phyloP scores from a whole-genome alignment of 2,329 filamentous ascomycete species.

The Xylariales sp. region DNA sequence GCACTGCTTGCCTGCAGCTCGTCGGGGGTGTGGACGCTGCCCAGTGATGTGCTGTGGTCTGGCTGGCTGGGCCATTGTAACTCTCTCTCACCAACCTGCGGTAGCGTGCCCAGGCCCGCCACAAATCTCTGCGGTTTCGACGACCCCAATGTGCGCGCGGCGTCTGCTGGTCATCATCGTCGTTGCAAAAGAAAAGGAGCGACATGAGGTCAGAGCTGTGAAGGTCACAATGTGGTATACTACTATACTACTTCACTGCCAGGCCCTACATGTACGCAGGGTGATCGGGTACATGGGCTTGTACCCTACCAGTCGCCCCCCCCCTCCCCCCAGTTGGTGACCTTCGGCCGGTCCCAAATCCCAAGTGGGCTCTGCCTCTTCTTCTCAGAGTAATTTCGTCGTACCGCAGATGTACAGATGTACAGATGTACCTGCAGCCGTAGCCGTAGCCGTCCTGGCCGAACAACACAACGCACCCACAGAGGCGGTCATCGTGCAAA shows the following conservation, averaged over 20 bases:
- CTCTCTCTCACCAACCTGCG: constrained; percentile 31
- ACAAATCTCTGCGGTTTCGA: constrained; percentile 37
- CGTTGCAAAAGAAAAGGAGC: constrained; percentile 35
- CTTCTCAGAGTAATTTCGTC: constrained; percentile 40
- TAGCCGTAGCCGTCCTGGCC: constrained; percentile 45
- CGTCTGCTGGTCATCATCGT: constrained; percentile 37
- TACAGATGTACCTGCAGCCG: constrained; percentile 49
- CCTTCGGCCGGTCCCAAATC: constrained; percentile 48
- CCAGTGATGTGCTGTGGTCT: constrained; percentile 35
- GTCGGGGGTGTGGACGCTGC: constrained; percentile 34
- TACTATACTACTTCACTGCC: constrained; percentile 5
- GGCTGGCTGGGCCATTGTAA: constrained; percentile 36
- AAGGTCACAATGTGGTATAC: constrained; percentile 26
- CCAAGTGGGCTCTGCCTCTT: constrained; percentile 45
- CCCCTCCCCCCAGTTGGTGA: constrained; percentile 38
- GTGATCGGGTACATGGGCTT: constrained; percentile 28
- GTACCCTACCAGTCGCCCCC: constrained; percentile 32
- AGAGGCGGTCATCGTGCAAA: constrained; percentile 41
- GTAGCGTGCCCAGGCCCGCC: constrained; percentile 41
- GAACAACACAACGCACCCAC: constrained; percentile 38
- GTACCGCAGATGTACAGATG: constrained; percentile 46
- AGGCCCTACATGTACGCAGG: neutral
- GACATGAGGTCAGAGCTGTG: constrained; percentile 39
- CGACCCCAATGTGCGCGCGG: constrained; percentile 37
- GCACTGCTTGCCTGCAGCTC: constrained; percentile 30